A percentile compares a stretch with the other conserved stretches of the same genome.
These are phyloP conservation scores for Thalassiosira exigua DNA, from an alignment of 352 stramenopile genomes.

Conservation along the genomic window DNA sequence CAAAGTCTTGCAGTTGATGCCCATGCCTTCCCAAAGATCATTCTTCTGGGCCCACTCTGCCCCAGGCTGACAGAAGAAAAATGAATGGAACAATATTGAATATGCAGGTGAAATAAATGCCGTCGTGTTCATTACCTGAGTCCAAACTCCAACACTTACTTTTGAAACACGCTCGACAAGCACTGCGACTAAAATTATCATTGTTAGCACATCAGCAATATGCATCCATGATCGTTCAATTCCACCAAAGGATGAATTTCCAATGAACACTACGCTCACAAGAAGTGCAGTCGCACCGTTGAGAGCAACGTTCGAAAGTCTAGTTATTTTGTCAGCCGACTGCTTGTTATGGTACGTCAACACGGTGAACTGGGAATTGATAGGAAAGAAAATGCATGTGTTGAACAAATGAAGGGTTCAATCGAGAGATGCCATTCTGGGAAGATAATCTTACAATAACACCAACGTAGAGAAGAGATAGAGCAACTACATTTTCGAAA, in stretches of 20 bases:
- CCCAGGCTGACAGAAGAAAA: conserved; percentile 2
- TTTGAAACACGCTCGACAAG: conserved; percentile 28
- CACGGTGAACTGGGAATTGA: conserved; percentile 22
- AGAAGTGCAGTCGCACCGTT: conserved; percentile 45
- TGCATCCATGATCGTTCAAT: conserved; percentile 57
- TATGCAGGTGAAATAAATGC: conserved; percentile 2
- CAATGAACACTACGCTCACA: conserved; percentile 39
- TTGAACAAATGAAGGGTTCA: too few species aligned
- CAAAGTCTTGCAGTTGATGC: conserved; percentile 55
- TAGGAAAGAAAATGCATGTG: conserved; percentile 13
- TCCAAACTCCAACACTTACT: conserved; percentile 6
- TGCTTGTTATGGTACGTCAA: conserved; percentile 57
- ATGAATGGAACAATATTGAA: not conserved
- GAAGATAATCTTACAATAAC: conserved; percentile 4
- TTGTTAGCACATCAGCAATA: conserved; percentile 43
- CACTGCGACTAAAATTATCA: conserved; percentile 34
- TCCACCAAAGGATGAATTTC: conserved; percentile 50
- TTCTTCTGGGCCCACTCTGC: conserved; percentile 47
- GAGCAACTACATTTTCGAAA: conserved; percentile 17
- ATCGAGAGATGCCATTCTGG: too few species aligned
- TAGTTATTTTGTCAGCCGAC: conserved; percentile 42
- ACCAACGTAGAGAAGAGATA: conserved; percentile 44
- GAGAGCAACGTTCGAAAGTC: conserved; percentile 43
- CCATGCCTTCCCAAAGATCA: conserved; percentile 30
- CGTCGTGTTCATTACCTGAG: not conserved